These are phyloP conservation scores for Dipteronia dyeriana DNA, from an alignment of 345 rosid species.

Conservation along the genomic window DNA sequence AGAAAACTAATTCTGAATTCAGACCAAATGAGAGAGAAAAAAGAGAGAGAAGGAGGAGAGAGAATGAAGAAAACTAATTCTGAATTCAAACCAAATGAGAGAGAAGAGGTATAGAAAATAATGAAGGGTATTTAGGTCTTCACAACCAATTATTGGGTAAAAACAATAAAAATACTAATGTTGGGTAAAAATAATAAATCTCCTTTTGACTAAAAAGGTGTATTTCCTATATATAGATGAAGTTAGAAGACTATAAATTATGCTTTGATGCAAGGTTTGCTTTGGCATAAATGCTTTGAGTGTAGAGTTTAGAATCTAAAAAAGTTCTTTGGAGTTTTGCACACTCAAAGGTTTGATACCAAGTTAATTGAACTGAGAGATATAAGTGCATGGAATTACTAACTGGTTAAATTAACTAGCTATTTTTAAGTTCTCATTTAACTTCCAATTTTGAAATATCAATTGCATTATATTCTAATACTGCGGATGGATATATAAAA, in stretches of 20 bases:
- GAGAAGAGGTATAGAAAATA: too few species aligned
- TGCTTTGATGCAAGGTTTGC: not conserved
- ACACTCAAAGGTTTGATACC: slow-evolving; percentile 26
- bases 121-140: too few species aligned
- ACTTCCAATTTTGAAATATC: not conserved
- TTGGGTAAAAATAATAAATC: too few species aligned
- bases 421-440: not conserved
- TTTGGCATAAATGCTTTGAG: slow-evolving; percentile 41
- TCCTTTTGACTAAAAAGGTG: too few species aligned
- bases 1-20: too few species aligned
- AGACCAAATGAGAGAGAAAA: too few species aligned
- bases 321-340: slow-evolving; percentile 15
- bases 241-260: not conserved
- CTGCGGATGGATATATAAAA: not conserved
- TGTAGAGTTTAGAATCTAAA: slow-evolving; percentile 11
- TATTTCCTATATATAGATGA: too few species aligned
- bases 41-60: too few species aligned
- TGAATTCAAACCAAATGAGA: too few species aligned
- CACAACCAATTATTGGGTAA: too few species aligned
- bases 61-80: too few species aligned
- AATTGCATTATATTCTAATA: not conserved
- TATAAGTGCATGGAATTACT: not conserved
- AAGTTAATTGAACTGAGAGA: not conserved
- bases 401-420: not conserved
- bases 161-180: too few species aligned